Evolutionary conservation across 306 rosid species (phyloP), one percentile per base, ranked within the genome.

Genomic region (Malus orientalis): DNA sequence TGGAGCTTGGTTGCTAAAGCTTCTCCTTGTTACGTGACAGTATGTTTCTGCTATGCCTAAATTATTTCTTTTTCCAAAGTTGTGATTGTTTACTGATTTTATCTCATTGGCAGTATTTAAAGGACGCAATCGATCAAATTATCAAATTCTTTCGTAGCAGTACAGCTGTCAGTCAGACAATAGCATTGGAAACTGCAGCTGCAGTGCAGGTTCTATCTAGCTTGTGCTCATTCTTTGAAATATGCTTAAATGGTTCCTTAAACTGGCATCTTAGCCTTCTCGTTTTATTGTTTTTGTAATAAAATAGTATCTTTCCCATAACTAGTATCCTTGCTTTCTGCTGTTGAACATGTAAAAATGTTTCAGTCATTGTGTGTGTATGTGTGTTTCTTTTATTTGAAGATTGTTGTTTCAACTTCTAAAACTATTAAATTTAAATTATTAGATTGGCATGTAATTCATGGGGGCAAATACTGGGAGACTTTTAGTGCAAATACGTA

Each of bases 1-100:
- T 95, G 99, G 99, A 90, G 97, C 86, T 79, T 95, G 97, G 96
- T 88, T 82, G 97, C 87, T 40, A 95, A 88, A 88, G 99, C 97
- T 79, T 95, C 97, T 78, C 99, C 99, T 36, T 95, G 99, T 86
- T 95, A 95, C 65, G 87, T 95, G 93, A 95, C 97, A 75, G 99
- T 95, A 92, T 75, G 97, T 57, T 76, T 73, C 76, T 66, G 57
- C 63, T 72, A 20, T 25, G 75, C 38, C 60, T 77, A 55, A 8
- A 55, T 67, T 82, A 42, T 54, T 64, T 19, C 61, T 84, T 81
- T 73, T 55, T 74, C 64, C 65, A 76, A 65, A 66, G 79, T 59
- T 82, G 62, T 45, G 45, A 57, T 70, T 79, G 42, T 66, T 75
- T 70, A 55, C 85, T 81, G 80, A 79, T 76, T 81, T 61, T 57